These are phyloP conservation scores for Sclerotinia trifoliorum DNA, from an alignment of 2,329 filamentous ascomycete species.

Conservation along the genomic window DNA sequence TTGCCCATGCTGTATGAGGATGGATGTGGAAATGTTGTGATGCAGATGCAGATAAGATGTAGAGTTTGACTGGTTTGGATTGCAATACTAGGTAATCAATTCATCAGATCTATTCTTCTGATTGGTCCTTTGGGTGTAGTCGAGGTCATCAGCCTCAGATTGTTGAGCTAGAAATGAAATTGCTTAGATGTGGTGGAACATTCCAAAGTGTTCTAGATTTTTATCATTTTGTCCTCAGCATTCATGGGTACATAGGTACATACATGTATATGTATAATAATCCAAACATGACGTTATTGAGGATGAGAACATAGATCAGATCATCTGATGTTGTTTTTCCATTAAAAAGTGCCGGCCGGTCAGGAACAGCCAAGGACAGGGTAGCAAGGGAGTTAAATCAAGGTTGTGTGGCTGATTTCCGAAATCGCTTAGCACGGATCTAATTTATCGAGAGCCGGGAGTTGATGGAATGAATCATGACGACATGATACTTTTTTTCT, in stretches of 20 bases:
- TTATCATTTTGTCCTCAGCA: neutral
- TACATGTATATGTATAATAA: too few relatives aligned
- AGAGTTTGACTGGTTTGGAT: too few relatives aligned
- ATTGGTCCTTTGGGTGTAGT: too few relatives aligned
- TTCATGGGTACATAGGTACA: too few relatives aligned
- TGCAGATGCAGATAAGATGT: too few relatives aligned
- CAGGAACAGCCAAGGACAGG: neutral
- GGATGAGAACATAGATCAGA: neutral
- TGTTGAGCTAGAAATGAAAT: too few relatives aligned
- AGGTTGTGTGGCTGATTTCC: slow-evolving; percentile 4
- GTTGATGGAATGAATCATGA: neutral
- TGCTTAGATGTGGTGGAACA: too few relatives aligned
- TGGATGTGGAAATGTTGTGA: too few relatives aligned
- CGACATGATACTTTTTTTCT: neutral
- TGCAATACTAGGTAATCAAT: too few relatives aligned
- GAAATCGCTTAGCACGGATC: neutral
- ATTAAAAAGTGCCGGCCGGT: neutral
- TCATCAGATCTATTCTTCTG: too few relatives aligned
- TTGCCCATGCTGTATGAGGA: too few relatives aligned
- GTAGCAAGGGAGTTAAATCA: neutral
- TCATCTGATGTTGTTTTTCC: neutral
- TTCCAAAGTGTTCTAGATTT: slow-evolving; percentile 2
- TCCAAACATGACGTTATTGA: neutral
- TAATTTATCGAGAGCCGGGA: neutral
- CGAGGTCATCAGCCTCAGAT: too few relatives aligned